Evolutionary conservation across 164 flowering plant species (phyloP).

Genomic region (Euptelea pleiosperma): DNA sequence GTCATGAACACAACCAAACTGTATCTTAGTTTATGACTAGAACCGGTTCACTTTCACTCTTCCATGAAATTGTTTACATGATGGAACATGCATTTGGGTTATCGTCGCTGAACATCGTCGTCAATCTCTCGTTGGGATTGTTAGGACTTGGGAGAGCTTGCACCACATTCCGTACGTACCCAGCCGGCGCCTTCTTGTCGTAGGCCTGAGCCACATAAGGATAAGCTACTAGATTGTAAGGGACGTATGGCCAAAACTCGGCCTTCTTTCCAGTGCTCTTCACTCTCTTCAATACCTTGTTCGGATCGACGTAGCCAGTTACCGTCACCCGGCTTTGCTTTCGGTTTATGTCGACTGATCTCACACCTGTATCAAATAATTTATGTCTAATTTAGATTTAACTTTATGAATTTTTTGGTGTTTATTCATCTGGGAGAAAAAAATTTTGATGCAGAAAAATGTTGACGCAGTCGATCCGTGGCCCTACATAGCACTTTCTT

Average conservation of each 20-base stretch:
- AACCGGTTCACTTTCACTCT: no score
- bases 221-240: conserved; percentile 53
- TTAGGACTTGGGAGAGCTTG: conserved; percentile 43
- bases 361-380: conserved; percentile 46
- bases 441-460: no score
- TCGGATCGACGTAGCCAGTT: conserved; percentile 58
- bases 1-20: conserved; percentile 56
- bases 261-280: conserved; percentile 65
- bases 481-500: no score
- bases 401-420: no score
- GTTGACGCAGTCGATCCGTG: no score
- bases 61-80: conserved; percentile 54
- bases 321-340: conserved; percentile 63
- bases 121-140: conserved; percentile 34
- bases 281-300: conserved; percentile 66
- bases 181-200: conserved; percentile 72
- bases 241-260: conserved; percentile 78
- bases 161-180: conserved; percentile 45
- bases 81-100: conserved; percentile 70
- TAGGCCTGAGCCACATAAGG: conserved; percentile 57
- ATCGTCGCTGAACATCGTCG: conserved; percentile 63
- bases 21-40: no score
- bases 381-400: no score
- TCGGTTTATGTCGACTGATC: conserved; percentile 51
- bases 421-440: no score